A percentile compares a stretch with the other conserved stretches of the same genome.
Conservation (phyloP, 106 monocot genomes). For the Allium fistulosum region DNA sequence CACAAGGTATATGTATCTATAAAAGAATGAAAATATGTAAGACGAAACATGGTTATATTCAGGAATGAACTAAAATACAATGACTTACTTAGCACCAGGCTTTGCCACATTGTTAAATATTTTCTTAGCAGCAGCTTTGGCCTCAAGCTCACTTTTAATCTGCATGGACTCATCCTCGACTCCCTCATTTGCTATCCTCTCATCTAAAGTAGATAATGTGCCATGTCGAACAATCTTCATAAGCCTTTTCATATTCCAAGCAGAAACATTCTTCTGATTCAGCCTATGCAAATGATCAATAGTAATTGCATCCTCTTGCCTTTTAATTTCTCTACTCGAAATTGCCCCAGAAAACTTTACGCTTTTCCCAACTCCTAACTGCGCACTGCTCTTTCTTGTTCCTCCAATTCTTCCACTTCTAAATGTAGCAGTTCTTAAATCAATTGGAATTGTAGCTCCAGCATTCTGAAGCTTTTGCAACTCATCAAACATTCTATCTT, state of each 20-base stretch:
- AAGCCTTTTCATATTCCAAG: slow-evolving; percentile 91
- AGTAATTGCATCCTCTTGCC: slow-evolving; percentile 44
- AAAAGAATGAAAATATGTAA: neutral
- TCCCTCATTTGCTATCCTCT: slow-evolving; percentile 25
- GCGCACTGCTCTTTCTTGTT: slow-evolving; percentile 13
- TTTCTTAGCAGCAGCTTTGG: slow-evolving; percentile 63
- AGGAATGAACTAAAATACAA: neutral
- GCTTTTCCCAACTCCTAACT: slow-evolving; percentile 27
- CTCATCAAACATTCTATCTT: slow-evolving; percentile 40
- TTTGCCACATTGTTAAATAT: slow-evolving; percentile 72
- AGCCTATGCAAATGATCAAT: slow-evolving; percentile 61
- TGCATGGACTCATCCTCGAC: slow-evolving; percentile 48
- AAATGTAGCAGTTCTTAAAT: slow-evolving; percentile 32
- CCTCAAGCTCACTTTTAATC: slow-evolving; percentile 72
- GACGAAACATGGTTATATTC: too few relatives aligned
- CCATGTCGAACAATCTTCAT: slow-evolving; percentile 66
- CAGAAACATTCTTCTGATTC: slow-evolving; percentile 77
- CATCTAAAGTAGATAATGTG: slow-evolving; percentile 51
- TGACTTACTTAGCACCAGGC: slow-evolving; percentile 59
- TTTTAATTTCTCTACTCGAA: slow-evolving; percentile 8
- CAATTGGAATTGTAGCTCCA: slow-evolving; percentile 42
- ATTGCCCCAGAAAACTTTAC: slow-evolving; percentile 14
- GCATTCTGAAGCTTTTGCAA: slow-evolving; percentile 51
- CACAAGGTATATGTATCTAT: slow-evolving; percentile 55
- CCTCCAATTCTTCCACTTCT: slow-evolving; percentile 4